Percentiles rank a stretch among this genome's conserved stretches.
Conservation (phyloP, 2,329 filamentous ascomycete species). For the Ceratocystis diversiconidia region DNA sequence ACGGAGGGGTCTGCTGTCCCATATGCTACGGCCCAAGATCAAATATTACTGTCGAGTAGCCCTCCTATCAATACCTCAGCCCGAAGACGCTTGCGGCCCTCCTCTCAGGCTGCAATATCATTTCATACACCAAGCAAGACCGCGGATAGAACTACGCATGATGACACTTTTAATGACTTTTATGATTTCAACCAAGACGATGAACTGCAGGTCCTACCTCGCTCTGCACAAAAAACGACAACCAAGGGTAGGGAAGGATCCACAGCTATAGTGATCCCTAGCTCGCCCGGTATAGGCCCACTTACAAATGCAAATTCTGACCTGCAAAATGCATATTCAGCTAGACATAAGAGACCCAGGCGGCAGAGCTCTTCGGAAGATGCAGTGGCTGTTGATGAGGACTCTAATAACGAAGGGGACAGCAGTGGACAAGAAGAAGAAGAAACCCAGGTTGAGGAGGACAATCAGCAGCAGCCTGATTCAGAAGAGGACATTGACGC, state of each 20-base stretch:
- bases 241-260: neutral
- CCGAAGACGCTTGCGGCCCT: conserved; percentile 9
- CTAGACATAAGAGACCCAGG: neutral
- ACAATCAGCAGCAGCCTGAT: conserved; percentile 23
- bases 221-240: neutral
- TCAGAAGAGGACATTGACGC: conserved; percentile 21
- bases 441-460: conserved; percentile 21
- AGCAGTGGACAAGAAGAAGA: conserved; percentile 1
- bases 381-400: conserved; percentile 22
- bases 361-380: conserved; percentile 18
- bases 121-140: neutral
- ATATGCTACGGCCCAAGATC: neutral
- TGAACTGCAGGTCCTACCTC: neutral
- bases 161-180: conserved; percentile 19
- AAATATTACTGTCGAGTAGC: conserved; percentile 13
- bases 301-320: neutral
- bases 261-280: conserved; percentile 6
- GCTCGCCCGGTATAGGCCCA: neutral
- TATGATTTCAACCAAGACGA: conserved; percentile 16
- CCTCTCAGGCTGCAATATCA: neutral
- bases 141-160: neutral
- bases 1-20: neutral
- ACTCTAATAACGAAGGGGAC: neutral
- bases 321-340: neutral
- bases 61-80: conserved; percentile 11